Percentiles rank a stretch among this genome's conserved stretches.
phyloP scores from a whole-genome alignment of 2,329 filamentous ascomycete genomes.

The Cadophora luteo-olivacea region DNA sequence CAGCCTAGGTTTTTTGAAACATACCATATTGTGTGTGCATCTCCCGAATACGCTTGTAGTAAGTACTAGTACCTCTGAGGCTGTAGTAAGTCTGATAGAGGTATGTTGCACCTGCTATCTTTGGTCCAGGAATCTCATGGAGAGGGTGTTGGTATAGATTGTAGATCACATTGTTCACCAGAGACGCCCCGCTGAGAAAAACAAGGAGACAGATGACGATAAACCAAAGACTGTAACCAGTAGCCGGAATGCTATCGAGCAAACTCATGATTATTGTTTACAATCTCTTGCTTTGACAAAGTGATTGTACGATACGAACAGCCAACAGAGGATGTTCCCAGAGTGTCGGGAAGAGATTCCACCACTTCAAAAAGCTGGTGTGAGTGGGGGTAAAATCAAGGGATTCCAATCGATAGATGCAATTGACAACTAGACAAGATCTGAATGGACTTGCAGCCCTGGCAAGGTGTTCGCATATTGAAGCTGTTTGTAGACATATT shows the following conservation, averaged over 20 bases:
- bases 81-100: slow-evolving; percentile 35
- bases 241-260: not conserved
- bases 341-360: not conserved
- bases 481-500: not conserved
- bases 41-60: slow-evolving; percentile 27
- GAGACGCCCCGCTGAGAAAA: slow-evolving; percentile 10
- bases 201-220: not conserved
- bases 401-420: not conserved
- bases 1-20: not conserved
- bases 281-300: too few relatives aligned
- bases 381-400: not conserved
- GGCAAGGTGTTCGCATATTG: not conserved
- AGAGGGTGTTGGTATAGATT: slow-evolving; percentile 33
- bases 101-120: slow-evolving; percentile 33
- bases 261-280: not conserved
- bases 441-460: not conserved
- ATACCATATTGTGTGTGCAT: slow-evolving; percentile 36
- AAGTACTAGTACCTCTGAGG: slow-evolving; percentile 27
- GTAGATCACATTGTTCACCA: slow-evolving; percentile 23
- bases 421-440: too few relatives aligned
- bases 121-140: slow-evolving; percentile 35
- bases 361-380: not conserved
- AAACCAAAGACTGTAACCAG: slow-evolving; percentile 3
- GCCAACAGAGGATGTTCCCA: not conserved
- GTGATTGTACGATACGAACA: not conserved